Evolutionary conservation across 768 basidiomycete genomes (phyloP).

Genomic region (Russula compacta): DNA sequence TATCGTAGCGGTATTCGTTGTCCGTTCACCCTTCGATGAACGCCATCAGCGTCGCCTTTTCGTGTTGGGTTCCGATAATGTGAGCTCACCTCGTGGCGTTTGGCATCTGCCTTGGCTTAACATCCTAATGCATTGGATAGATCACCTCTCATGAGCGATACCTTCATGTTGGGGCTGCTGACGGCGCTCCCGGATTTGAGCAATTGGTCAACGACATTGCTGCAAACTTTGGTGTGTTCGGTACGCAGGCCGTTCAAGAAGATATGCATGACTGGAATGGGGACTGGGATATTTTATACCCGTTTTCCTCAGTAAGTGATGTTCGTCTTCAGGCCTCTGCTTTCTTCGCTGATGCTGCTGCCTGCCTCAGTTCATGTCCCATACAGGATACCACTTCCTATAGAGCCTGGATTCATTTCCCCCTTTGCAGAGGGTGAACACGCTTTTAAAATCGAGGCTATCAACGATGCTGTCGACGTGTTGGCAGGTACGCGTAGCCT

Average conservation of each 20-base stretch:
- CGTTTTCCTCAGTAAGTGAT: constrained; percentile 57
- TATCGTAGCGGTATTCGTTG: constrained; percentile 52
- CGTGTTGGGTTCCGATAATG: constrained; percentile 79
- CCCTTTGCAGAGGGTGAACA: constrained; percentile 23
- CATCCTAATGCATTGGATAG: constrained; percentile 30
- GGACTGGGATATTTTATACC: constrained; percentile 85
- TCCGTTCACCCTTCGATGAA: constrained; percentile 58
- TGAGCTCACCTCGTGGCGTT: constrained; percentile 29
- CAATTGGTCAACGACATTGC: constrained; percentile 54
- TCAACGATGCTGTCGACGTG: constrained; percentile 47
- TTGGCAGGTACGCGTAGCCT: constrained; percentile 57
- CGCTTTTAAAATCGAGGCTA: constrained; percentile 46
- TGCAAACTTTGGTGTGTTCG: constrained; percentile 43
- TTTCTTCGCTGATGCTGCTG: neutral
- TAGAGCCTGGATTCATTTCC: constrained; percentile 29
- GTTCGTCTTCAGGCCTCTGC: neutral
- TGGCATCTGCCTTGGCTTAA: neutral
- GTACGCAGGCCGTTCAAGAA: constrained; percentile 35
- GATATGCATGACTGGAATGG: constrained; percentile 67
- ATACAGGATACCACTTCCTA: constrained; percentile 64
- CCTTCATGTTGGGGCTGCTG: constrained; percentile 74
- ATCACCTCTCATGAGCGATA: constrained; percentile 62
- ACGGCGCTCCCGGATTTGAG: constrained; percentile 70
- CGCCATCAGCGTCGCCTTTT: constrained; percentile 87
- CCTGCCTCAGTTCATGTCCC: constrained; percentile 65